Evolutionary conservation across 2,329 filamentous ascomycete species (phyloP).

Genomic region (Macrophomina pseudophaseolina): DNA sequence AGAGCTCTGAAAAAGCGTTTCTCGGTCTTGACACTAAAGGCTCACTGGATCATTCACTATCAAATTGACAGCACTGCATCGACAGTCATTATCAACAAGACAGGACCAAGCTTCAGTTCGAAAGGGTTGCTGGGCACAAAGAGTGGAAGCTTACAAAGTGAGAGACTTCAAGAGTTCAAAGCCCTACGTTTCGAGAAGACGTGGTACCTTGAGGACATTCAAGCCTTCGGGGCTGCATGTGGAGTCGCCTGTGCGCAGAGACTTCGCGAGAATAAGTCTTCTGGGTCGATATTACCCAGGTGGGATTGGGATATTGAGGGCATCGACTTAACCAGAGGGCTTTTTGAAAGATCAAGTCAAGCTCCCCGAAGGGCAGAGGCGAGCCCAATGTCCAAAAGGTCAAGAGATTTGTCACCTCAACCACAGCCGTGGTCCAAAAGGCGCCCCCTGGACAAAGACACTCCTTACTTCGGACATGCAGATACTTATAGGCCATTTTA

Average conservation of each 20-base stretch:
- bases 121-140: background rate
- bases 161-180: constrained; percentile 9
- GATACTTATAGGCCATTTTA: constrained; percentile 17
- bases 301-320: background rate
- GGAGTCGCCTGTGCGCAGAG: background rate
- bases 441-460: background rate
- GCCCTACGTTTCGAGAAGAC: background rate
- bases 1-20: background rate
- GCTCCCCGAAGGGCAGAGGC: background rate
- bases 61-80: background rate
- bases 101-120: background rate
- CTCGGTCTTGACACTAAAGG: constrained; percentile 16
- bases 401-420: background rate
- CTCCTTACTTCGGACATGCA: background rate
- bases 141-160: constrained; percentile 2
- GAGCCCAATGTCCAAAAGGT: constrained; percentile 15
- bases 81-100: background rate
- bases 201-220: constrained; percentile 5
- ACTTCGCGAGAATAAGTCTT: background rate
- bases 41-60: background rate
- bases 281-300: background rate
- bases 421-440: background rate
- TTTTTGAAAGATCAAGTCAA: background rate
- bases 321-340: background rate
- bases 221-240: background rate